Conservation (phyloP, 176 grass and related monocot genomes). For the Raddia distichophylla region DNA sequence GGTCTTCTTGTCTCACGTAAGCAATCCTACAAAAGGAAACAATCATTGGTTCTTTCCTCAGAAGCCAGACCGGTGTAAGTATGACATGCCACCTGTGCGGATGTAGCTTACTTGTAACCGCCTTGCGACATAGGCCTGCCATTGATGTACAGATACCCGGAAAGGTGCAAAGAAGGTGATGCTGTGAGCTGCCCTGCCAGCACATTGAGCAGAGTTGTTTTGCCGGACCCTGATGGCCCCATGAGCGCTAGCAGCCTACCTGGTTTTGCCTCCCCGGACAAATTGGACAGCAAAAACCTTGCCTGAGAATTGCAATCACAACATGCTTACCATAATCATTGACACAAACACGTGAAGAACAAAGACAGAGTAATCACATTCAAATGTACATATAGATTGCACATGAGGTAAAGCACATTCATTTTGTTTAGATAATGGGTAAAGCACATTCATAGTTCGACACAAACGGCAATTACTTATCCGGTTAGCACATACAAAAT, state of each 20-base stretch:
- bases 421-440: too few species aligned
- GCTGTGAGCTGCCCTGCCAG: slow-evolving; percentile 78
- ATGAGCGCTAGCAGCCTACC: slow-evolving; percentile 85
- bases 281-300: slow-evolving; percentile 83
- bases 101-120: slow-evolving; percentile 69
- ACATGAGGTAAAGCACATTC: not conserved
- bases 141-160: slow-evolving; percentile 66
- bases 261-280: slow-evolving; percentile 75
- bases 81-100: not conserved
- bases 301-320: slow-evolving; percentile 38
- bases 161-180: slow-evolving; percentile 71
- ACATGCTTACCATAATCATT: not conserved
- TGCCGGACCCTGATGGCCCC: slow-evolving; percentile 90
- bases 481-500: not conserved
- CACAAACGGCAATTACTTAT: too few species aligned
- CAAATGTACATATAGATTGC: not conserved
- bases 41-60: not conserved
- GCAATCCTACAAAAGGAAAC: slow-evolving; percentile 58
- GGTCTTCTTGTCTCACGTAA: slow-evolving; percentile 85
- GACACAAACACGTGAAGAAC: not conserved
- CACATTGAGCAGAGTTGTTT: slow-evolving; percentile 92
- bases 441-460: not conserved
- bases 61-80: not conserved
- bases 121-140: slow-evolving; percentile 50
- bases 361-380: not conserved